A percentile compares a stretch with the other conserved stretches of the same genome.
Evolutionary conservation across 805 yeast genomes (phyloP).

Genomic region (Wickerhamomyces sydowiorum): DNA sequence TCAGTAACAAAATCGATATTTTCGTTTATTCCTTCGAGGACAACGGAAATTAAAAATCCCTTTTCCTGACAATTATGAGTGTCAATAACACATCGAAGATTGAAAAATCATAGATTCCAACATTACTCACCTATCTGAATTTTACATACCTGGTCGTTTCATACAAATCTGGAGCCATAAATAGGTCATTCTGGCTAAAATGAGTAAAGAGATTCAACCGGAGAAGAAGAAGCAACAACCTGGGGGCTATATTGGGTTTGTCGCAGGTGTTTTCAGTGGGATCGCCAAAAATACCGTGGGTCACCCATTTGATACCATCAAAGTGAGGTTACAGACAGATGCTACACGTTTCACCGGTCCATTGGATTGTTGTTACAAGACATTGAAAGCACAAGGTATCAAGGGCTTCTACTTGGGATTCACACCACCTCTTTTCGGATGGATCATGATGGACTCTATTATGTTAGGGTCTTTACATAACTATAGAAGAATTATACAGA

Average conservation of each 20-base stretch:
- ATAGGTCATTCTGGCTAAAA: background rate
- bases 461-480: conserved; percentile 84
- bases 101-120: too few relatives aligned
- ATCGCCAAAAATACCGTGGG: conserved; percentile 85
- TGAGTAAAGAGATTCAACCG: background rate
- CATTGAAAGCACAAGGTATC: conserved; percentile 68
- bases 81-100: too few relatives aligned
- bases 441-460: conserved; percentile 91
- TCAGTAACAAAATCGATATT: too few relatives aligned
- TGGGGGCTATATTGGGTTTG: conserved; percentile 54
- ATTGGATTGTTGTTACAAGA: conserved; percentile 69
- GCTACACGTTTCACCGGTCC: conserved; percentile 76
- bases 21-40: too few relatives aligned
- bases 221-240: conserved; percentile 6
- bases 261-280: conserved; percentile 88
- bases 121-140: too few relatives aligned
- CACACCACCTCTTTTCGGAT: conserved; percentile 88
- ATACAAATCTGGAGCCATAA: background rate
- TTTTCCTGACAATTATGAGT: too few relatives aligned
- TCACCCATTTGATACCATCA: conserved; percentile 89
- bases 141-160: background rate
- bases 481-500: conserved; percentile 64
- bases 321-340: conserved; percentile 77
- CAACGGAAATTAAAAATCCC: too few relatives aligned
- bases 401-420: conserved; percentile 84